A percentile compares a stretch with the other conserved stretches of the same genome.
Conservation (phyloP, 306 rosid species). For the Argentina anserina region DNA sequence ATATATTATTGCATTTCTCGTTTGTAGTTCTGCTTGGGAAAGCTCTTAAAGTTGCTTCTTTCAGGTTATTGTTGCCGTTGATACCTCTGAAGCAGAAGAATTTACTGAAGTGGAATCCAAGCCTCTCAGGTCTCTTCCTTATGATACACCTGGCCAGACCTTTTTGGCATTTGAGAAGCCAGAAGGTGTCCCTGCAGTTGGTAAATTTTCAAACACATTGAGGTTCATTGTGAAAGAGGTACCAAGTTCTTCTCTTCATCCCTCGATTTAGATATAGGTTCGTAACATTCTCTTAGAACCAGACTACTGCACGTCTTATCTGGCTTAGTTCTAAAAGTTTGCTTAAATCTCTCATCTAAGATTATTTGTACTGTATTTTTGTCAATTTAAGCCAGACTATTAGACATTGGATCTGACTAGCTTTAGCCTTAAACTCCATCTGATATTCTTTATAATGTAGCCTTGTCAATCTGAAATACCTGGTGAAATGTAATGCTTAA, state of each 20-base stretch:
- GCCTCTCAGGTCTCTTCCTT: conserved; percentile 90
- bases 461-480: neutral
- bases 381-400: neutral
- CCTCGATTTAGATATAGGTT: neutral
- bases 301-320: neutral
- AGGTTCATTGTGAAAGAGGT: conserved; percentile 95
- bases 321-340: neutral
- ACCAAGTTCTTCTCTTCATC: conserved; percentile 6
- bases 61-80: conserved; percentile 79
- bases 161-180: conserved; percentile 92
- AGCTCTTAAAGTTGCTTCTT: conserved; percentile 14
- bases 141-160: conserved; percentile 88
- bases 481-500: neutral
- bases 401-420: neutral
- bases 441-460: neutral
- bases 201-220: conserved; percentile 76
- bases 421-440: neutral
- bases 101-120: conserved; percentile 65
- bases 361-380: too few relatives aligned
- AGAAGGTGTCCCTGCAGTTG: conserved; percentile 65
- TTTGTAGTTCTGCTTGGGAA: conserved; percentile 13
- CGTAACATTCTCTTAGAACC: neutral
- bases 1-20: conserved; percentile 5
- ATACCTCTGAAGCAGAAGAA: conserved; percentile 93
- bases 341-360: too few relatives aligned